phyloP scores from a whole-genome alignment of 768 basidiomycete species.

The Mycena filopes region DNA sequence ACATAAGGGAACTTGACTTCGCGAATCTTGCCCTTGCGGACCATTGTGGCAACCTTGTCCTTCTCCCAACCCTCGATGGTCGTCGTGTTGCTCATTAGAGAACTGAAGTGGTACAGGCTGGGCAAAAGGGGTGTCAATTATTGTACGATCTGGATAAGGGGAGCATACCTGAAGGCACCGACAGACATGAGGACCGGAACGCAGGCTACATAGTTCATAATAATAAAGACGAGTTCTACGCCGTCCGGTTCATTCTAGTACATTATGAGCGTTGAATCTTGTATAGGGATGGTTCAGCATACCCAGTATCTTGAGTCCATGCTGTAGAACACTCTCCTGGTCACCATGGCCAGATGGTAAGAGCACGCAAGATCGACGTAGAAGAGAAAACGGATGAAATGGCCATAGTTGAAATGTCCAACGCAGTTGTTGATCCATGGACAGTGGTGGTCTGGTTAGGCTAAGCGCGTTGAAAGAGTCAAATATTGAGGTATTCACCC shows the following conservation, averaged over 20 bases:
- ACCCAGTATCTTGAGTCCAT: conserved; percentile 64
- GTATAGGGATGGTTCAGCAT: conserved; percentile 32
- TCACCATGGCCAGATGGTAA: conserved; percentile 90
- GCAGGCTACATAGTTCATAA: conserved; percentile 88
- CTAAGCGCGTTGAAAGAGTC: conserved; percentile 13
- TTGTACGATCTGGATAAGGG: neutral
- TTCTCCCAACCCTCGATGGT: conserved; percentile 99
- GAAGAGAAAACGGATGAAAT: conserved; percentile 92
- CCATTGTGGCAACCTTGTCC: conserved; percentile 89
- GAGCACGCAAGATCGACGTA: conserved; percentile 91
- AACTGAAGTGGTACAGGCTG: conserved; percentile 89
- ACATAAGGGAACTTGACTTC: conserved; percentile 97
- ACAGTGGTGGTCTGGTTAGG: conserved; percentile 80
- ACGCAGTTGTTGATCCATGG: conserved; percentile 97
- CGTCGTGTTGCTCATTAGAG: conserved; percentile 82
- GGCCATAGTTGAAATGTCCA: conserved; percentile 90
- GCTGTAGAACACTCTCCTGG: conserved; percentile 65
- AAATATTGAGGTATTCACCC: conserved; percentile 58
- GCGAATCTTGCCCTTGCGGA: conserved; percentile 85
- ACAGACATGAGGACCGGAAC: conserved; percentile 88
- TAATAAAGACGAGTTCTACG: conserved; percentile 81
- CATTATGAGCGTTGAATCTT: neutral
- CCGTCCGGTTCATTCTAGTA: conserved; percentile 74
- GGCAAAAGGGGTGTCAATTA: neutral
- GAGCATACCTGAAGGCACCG: conserved; percentile 85